Evolutionary conservation across 805 yeast species (phyloP), one percentile per base, ranked within the genome.

Genomic region (Ogataea chonburiensis): DNA sequence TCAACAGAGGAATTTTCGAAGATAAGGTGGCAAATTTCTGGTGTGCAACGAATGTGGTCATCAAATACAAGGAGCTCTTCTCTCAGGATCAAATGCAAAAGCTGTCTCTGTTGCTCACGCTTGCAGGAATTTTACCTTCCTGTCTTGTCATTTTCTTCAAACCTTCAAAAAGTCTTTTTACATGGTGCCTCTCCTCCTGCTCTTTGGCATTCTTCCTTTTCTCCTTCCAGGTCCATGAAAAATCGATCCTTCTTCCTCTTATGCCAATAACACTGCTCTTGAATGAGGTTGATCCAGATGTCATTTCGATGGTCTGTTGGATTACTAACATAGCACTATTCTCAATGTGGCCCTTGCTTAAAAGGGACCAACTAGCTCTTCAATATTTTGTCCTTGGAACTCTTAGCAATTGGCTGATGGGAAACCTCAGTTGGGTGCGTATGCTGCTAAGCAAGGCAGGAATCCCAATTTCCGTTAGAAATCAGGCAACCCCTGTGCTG

Each of bases 11-110:
- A 0, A 70, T 93, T 6, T 93, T 94, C 71, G 98, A 93, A 59
- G 98, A 93, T 56, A 93, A 93, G 58, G 98, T 93, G 11, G 96
- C 96, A 24, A 93, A 89, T 56, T 83, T 93, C 53, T 93, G 99
- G 99, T 89, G 98, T 60, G 81, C 95, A n/a, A 67, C 88, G 1
- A 93, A 93, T 58, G 67, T 83, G 1, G 45, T 87, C 8, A 58
- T 89, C 55, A 91, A 91, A 57, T 81, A 86, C 53, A 78, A 75
- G 46, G 50, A 61, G 4, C 32, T 70, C 0, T 81, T 84, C 52
- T 56, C 76, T 2, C 67, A 70, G 12, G 62, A 66, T 10, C 75
- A 83, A 49, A 67, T 93, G 28, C 85, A 86, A 42, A 52, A 66
- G 18, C 45, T 75, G 5, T 77, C 93, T 1, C 56, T 83, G 23